Percentiles rank a stretch among this genome's conserved stretches.
phyloP scores from a whole-genome alignment of 2,329 filamentous ascomycete species.

The Stachybotrys chlorohalonatus region DNA sequence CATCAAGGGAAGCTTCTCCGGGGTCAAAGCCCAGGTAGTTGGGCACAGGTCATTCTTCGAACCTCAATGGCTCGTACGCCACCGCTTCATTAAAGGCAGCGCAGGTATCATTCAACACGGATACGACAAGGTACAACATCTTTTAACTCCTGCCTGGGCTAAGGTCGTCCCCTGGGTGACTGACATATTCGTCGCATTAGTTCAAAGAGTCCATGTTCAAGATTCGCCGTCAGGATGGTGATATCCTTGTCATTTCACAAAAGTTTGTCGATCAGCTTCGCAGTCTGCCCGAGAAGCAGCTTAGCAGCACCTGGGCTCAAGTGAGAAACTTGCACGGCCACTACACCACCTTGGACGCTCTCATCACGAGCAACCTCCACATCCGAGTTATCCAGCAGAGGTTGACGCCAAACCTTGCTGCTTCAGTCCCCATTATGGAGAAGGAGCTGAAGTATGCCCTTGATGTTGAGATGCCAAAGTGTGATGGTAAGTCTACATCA shows the following conservation, averaged over 20 bases:
- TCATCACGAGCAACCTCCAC: conserved; percentile 1
- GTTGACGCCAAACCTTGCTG: conserved; percentile 1
- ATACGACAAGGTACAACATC: background rate
- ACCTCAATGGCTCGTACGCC: conserved; percentile 1
- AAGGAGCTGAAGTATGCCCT: conserved; percentile 3
- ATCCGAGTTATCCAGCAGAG: background rate
- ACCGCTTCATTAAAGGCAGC: background rate
- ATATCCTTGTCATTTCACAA: conserved; percentile 2
- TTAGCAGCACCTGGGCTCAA: conserved; percentile 1
- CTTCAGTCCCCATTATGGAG: background rate
- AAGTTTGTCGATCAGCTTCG: conserved; percentile 3
- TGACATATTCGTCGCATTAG: background rate
- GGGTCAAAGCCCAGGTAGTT: background rate
- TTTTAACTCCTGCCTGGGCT: background rate
- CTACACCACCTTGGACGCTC: background rate
- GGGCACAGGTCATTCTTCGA: background rate
- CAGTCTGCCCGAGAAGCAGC: background rate
- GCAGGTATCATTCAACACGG: background rate
- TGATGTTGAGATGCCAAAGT: background rate
- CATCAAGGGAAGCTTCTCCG: background rate
- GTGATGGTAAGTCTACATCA: background rate
- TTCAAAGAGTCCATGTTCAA: conserved; percentile 2
- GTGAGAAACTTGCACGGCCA: background rate
- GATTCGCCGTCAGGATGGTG: background rate
- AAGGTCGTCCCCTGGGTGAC: background rate